These are phyloP conservation scores for Zygotorulaspora sp. DNA, from an alignment of 805 yeast genomes.

Conservation along the genomic window DNA sequence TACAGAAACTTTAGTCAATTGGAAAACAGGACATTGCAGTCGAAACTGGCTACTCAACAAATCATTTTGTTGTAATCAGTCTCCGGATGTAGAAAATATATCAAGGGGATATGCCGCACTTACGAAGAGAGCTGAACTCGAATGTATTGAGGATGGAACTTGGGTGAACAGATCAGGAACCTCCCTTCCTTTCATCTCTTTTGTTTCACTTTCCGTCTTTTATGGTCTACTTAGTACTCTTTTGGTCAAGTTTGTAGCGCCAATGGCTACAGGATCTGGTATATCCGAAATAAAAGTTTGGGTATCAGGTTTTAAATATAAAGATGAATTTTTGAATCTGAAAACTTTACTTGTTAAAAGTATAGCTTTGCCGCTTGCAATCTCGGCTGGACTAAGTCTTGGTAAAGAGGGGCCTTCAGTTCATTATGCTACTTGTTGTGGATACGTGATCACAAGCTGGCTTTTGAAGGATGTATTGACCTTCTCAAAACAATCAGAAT, in stretches of 20 bases:
- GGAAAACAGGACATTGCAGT: slow-evolving; percentile 75
- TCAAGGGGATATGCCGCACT: slow-evolving; percentile 12
- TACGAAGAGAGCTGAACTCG: slow-evolving; percentile 32
- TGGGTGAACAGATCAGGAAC: slow-evolving; percentile 65
- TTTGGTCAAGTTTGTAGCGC: slow-evolving; percentile 68
- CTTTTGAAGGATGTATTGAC: slow-evolving; percentile 38
- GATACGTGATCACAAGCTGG: slow-evolving; percentile 63
- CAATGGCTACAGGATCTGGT: slow-evolving; percentile 95
- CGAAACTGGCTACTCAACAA: slow-evolving; percentile 63
- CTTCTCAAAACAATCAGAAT: slow-evolving; percentile 34
- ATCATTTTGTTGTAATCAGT: slow-evolving; percentile 78
- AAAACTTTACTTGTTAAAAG: slow-evolving; percentile 71
- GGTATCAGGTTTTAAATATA: slow-evolving; percentile 74
- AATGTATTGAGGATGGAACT: slow-evolving; percentile 45
- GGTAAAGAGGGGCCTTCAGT: slow-evolving; percentile 99
- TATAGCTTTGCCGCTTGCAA: slow-evolving; percentile 79
- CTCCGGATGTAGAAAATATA: slow-evolving; percentile 25
- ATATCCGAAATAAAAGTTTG: slow-evolving; percentile 95
- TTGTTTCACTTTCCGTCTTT: slow-evolving; percentile 51
- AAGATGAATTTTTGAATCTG: slow-evolving; percentile 71
- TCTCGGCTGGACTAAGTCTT: slow-evolving; percentile 86
- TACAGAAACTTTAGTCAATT: slow-evolving; percentile 80
- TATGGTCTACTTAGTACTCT: slow-evolving; percentile 65
- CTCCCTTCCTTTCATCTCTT: slow-evolving; percentile 49
- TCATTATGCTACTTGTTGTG: slow-evolving; percentile 97